These are phyloP conservation scores for Rhizopus sp. DNA, from an alignment of 371 early-diverging fungal genomes.

Conservation along the genomic window DNA sequence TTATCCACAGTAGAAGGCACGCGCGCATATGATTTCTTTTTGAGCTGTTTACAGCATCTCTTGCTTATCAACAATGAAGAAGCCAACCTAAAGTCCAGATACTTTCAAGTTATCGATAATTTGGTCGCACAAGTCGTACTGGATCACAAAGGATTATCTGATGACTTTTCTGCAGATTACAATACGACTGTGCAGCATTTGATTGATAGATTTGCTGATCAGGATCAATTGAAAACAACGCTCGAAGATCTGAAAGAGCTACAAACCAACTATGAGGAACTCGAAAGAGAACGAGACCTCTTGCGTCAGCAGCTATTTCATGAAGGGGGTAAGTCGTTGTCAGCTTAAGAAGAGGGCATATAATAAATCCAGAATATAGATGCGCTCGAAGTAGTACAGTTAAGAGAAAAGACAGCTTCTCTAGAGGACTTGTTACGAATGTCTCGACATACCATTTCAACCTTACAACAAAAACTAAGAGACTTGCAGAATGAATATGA, in stretches of 20 bases:
- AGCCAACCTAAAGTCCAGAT: conserved; percentile 58
- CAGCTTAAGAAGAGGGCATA: not conserved
- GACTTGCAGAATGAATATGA: conserved; percentile 71
- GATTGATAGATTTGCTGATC: conserved; percentile 77
- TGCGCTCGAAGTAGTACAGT: conserved; percentile 36
- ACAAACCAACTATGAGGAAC: conserved; percentile 34
- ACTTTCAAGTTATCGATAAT: conserved; percentile 82
- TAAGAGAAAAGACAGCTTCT: conserved; percentile 74
- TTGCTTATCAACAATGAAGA: conserved; percentile 71
- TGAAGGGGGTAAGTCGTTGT: conserved; percentile 27
- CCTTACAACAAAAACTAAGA: conserved; percentile 70
- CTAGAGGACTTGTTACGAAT: conserved; percentile 79
- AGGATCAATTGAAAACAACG: conserved; percentile 70
- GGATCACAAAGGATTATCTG: conserved; percentile 75
- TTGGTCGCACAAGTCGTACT: conserved; percentile 81
- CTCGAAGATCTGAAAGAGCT: conserved; percentile 68
- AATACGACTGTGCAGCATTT: conserved; percentile 75
- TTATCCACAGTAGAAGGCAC: conserved; percentile 74
- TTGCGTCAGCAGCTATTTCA: conserved; percentile 43
- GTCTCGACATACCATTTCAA: conserved; percentile 80
- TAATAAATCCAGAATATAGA: conserved; percentile 10
- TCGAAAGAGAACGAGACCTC: conserved; percentile 50
- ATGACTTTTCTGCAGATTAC: conserved; percentile 60
- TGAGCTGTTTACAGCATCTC: conserved; percentile 79
- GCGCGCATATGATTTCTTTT: conserved; percentile 74